Conservation (phyloP, 257 asterid genomes). For the Scutellaria barbata region DNA sequence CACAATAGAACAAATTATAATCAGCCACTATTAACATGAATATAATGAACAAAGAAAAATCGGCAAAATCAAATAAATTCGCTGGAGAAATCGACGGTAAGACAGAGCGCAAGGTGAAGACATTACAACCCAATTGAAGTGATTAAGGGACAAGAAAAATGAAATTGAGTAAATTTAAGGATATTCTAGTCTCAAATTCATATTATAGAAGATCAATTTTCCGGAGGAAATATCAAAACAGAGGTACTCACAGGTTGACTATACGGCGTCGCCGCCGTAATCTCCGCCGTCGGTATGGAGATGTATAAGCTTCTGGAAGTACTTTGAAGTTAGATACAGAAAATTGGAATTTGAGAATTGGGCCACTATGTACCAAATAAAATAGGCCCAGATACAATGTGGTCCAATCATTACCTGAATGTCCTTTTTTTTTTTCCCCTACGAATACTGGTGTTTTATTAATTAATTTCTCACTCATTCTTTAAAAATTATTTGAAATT, state of each 20-base stretch:
- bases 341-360: background rate
- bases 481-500: no score
- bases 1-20: slow-evolving; percentile 4
- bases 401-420: background rate
- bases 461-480: no score
- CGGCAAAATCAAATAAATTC: background rate
- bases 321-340: background rate
- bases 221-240: background rate
- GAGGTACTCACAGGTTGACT: slow-evolving; percentile 29
- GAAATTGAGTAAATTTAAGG: background rate
- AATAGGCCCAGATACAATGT: background rate
- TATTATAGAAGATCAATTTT: background rate
- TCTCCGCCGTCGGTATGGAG: slow-evolving; percentile 37
- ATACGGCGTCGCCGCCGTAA: slow-evolving; percentile 26
- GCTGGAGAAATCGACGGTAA: background rate
- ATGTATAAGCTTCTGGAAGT: slow-evolving; percentile 30
- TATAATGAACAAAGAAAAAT: background rate
- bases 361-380: background rate
- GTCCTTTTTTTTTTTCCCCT: background rate
- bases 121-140: background rate
- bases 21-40: background rate
- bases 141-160: background rate
- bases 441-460: no score
- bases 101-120: background rate
- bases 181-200: background rate